phyloP scores from a whole-genome alignment of 257 asterid species.

The Scutellaria galericulata region DNA sequence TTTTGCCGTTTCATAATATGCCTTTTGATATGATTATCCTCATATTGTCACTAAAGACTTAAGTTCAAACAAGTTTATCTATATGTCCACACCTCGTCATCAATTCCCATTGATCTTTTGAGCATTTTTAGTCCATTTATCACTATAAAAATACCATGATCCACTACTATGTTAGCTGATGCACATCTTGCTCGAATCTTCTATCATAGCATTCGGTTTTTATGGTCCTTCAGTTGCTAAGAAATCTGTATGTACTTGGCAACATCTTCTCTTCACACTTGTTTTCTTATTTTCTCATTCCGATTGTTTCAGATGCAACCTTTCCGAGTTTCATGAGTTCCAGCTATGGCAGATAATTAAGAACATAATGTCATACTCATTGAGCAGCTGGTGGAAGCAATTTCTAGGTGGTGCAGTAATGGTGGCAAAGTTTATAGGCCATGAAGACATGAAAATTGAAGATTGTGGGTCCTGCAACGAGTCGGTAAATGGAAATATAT shows the following conservation, averaged over 20 bases:
- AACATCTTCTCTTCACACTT: not conserved
- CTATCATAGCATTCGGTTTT: not conserved
- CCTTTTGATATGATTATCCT: not conserved
- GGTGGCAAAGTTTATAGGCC: constrained; percentile 22
- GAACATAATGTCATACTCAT: constrained; percentile 1
- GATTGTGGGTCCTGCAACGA: not conserved
- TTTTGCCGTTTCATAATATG: not conserved
- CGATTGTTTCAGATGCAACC: constrained; percentile 35
- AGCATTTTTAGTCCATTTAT: not conserved
- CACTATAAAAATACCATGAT: not conserved
- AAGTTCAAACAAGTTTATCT: not conserved
- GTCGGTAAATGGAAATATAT: not conserved
- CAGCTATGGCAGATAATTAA: constrained; percentile 6
- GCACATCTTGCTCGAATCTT: not conserved
- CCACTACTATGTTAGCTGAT: not conserved
- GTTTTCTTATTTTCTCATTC: constrained; percentile 4
- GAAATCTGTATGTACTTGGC: not conserved
- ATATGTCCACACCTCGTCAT: not conserved
- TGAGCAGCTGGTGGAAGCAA: constrained; percentile 17
- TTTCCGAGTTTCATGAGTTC: constrained; percentile 11
- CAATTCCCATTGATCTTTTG: not conserved
- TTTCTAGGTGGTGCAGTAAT: not conserved
- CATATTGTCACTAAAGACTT: constrained; percentile 5
- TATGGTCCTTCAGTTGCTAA: not conserved
- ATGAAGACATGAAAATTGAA: constrained; percentile 7